Evolutionary conservation across 208 protist genomes (phyloP).

Genomic region (Acanthamoeba triangularis): DNA sequence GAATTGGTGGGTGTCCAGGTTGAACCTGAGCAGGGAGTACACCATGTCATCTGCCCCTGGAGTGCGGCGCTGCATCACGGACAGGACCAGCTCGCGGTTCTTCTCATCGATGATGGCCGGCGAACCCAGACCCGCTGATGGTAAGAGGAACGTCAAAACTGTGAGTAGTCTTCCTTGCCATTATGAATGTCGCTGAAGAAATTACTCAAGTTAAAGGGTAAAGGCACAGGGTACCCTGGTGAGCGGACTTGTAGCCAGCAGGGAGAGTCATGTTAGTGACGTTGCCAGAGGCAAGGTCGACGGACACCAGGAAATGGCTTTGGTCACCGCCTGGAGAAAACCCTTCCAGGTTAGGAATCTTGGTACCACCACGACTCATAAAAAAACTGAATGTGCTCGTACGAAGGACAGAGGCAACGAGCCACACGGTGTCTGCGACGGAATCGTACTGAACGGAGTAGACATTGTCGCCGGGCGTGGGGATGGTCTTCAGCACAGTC

Average conservation of each 20-base stretch:
- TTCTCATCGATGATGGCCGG: background rate
- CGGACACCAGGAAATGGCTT: background rate
- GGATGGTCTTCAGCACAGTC: background rate
- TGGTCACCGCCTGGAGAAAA: background rate
- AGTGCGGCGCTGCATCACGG: background rate
- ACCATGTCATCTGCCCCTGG: background rate
- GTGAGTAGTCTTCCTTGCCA: background rate
- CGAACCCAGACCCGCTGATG: background rate
- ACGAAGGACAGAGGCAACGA: background rate
- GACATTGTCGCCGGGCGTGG: background rate
- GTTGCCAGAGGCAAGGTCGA: background rate
- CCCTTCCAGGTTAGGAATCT: background rate
- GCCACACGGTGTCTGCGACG: background rate
- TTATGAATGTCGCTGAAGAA: background rate
- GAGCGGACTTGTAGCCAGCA: background rate
- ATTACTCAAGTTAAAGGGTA: background rate
- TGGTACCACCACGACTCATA: background rate
- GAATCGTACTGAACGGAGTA: background rate
- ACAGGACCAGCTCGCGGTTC: background rate
- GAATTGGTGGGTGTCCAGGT: background rate
- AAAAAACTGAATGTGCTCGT: background rate
- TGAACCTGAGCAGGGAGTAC: background rate
- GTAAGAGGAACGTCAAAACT: too few relatives aligned
- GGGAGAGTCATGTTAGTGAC: background rate
- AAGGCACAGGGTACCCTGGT: background rate